These are phyloP conservation scores for Fraxinus sp. DNA, from an alignment of 305 asterid species.

Conservation along the genomic window DNA sequence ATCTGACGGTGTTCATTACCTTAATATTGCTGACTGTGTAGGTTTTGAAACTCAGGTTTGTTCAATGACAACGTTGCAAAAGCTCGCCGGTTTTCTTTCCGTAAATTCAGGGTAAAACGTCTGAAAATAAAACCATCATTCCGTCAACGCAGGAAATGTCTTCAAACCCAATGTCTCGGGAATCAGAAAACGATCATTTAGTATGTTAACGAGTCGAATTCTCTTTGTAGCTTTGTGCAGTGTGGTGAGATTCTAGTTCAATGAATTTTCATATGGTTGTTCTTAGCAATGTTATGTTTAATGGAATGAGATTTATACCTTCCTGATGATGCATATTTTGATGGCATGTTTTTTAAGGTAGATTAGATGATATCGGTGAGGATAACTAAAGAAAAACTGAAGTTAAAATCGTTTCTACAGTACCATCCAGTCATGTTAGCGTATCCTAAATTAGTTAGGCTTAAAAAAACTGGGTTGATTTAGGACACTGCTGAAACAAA, in stretches of 20 bases:
- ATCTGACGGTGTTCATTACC: constrained; percentile 8
- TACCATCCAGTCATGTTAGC: background rate
- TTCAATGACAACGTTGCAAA: constrained; percentile 14
- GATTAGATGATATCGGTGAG: background rate
- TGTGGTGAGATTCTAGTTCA: constrained; percentile 12
- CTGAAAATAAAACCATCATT: constrained; percentile 15
- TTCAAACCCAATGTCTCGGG: background rate
- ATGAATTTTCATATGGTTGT: background rate
- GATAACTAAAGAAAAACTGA: too few species aligned
- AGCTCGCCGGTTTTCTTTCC: constrained; percentile 20
- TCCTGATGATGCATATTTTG: background rate
- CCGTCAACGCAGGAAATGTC: background rate
- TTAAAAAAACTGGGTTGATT: too few species aligned
- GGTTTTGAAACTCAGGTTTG: constrained; percentile 2
- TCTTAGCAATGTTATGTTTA: background rate
- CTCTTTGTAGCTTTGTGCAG: constrained; percentile 15
- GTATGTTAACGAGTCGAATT: constrained; percentile 1
- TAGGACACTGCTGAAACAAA: background rate
- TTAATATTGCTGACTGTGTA: constrained; percentile 3
- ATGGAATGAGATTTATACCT: background rate
- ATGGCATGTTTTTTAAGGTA: background rate
- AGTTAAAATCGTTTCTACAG: background rate
- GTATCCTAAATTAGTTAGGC: too few species aligned
- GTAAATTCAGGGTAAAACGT: background rate
- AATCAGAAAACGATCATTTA: background rate